Conservation (phyloP, 306 rosid species). For the Abrus precatorius region DNA sequence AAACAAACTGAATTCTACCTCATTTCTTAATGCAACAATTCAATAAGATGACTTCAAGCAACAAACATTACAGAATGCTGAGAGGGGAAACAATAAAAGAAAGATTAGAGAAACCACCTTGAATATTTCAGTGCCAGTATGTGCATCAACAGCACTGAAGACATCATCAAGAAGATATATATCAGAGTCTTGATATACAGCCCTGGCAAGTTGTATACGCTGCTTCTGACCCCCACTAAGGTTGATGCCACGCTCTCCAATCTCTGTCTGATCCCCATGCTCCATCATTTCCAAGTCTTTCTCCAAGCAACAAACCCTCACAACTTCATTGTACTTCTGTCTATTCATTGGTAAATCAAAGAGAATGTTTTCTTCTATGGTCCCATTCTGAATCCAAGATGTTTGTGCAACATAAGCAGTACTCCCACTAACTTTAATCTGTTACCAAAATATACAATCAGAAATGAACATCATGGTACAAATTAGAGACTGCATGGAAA, state of each 20-base stretch:
- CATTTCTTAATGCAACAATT: neutral
- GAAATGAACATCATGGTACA: neutral
- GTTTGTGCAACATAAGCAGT: constrained; percentile 96
- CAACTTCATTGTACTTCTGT: constrained; percentile 69
- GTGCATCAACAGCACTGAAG: constrained; percentile 99
- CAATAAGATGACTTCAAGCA: constrained; percentile 28
- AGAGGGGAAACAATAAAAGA: constrained; percentile 4
- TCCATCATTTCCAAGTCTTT: constrained; percentile 98
- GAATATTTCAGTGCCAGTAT: constrained; percentile 93
- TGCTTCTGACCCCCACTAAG: constrained; percentile 98
- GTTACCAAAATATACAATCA: constrained; percentile 36
- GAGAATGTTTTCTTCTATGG: constrained; percentile 87
- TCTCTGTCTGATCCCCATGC: constrained; percentile 91
- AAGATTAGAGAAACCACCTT: constrained; percentile 60
- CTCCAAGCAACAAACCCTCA: constrained; percentile 88
- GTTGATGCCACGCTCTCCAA: constrained; percentile 98
- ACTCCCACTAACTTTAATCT: constrained; percentile 89
- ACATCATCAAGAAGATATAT: constrained; percentile 94
- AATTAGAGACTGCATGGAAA: constrained; percentile 18
- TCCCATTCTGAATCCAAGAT: constrained; percentile 97
- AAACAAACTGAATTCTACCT: neutral
- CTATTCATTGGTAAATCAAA: constrained; percentile 85
- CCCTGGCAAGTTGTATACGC: constrained; percentile 94
- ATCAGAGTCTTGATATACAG: constrained; percentile 89
- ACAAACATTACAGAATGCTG: constrained; percentile 14